phyloP scores from a whole-genome alignment of 805 yeast genomes.

The Lipomyces anomalus region DNA sequence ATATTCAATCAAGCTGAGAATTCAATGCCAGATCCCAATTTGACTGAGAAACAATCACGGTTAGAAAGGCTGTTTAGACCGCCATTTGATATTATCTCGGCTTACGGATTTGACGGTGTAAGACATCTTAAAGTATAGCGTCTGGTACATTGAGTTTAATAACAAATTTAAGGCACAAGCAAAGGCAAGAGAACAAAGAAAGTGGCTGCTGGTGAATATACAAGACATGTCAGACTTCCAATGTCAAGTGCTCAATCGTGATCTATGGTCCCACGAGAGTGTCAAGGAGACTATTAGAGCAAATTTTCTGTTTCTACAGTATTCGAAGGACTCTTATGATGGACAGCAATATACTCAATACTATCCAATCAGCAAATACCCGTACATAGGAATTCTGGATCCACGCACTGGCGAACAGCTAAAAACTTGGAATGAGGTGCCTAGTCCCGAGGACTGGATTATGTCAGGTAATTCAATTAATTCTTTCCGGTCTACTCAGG shows the following conservation, averaged over 20 bases:
- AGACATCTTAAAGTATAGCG: background rate
- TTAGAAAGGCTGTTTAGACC: conserved; percentile 83
- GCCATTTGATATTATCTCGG: conserved; percentile 82
- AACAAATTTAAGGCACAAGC: conserved; percentile 46
- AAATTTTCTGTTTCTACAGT: conserved; percentile 79
- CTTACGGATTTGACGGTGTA: conserved; percentile 52
- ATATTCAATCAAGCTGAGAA: conserved; percentile 49
- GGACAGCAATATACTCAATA: conserved; percentile 68
- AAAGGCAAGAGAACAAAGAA: conserved; percentile 55
- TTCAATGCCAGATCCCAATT: background rate
- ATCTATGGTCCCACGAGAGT: conserved; percentile 73
- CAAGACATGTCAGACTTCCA: conserved; percentile 81
- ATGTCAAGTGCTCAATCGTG: conserved; percentile 87
- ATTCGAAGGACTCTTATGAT: conserved; percentile 66
- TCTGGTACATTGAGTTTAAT: background rate
- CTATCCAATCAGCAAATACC: conserved; percentile 62
- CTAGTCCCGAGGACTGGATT: conserved; percentile 22
- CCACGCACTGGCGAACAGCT: conserved; percentile 94
- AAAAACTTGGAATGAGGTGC: conserved; percentile 57
- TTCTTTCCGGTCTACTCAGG: background rate
- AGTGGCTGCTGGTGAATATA: conserved; percentile 83
- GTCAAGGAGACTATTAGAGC: conserved; percentile 60
- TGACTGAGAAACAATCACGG: conserved; percentile 49
- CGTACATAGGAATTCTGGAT: conserved; percentile 88
- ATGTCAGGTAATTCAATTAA: conserved; percentile 5